phyloP scores from a whole-genome alignment of 2,329 filamentous ascomycete genomes.

The Malbranchea zuffiana region DNA sequence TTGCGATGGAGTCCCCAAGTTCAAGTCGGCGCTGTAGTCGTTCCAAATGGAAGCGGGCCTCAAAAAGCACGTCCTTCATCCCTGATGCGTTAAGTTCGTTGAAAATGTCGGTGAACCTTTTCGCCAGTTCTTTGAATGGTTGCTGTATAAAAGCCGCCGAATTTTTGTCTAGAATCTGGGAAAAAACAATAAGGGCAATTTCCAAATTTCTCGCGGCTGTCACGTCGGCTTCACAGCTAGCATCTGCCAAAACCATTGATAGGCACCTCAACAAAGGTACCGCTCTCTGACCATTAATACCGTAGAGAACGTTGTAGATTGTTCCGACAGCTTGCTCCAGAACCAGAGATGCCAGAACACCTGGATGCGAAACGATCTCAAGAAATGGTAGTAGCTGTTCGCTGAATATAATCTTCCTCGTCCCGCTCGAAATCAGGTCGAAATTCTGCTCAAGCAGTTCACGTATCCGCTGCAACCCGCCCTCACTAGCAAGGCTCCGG shows the following conservation, averaged over 20 bases:
- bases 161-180: slow-evolving; percentile 28
- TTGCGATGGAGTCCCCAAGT: slow-evolving; percentile 1
- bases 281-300: slow-evolving; percentile 29
- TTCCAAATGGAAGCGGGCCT: neutral
- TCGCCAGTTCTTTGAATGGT: slow-evolving; percentile 15
- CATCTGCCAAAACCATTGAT: slow-evolving; percentile 15
- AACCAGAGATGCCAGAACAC: slow-evolving; percentile 33
- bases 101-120: slow-evolving; percentile 15
- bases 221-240: slow-evolving; percentile 1
- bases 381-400: slow-evolving; percentile 33
- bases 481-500: slow-evolving; percentile 21
- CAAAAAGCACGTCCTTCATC: neutral
- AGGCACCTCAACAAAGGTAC: slow-evolving; percentile 26
- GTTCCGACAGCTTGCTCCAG: slow-evolving; percentile 34
- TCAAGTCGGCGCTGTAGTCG: slow-evolving; percentile 6
- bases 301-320: slow-evolving; percentile 38
- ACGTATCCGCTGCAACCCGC: slow-evolving; percentile 22
- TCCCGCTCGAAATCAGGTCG: slow-evolving; percentile 11
- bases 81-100: too few relatives aligned
- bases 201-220: slow-evolving; percentile 13
- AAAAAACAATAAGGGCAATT: slow-evolving; percentile 19
- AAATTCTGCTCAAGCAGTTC: slow-evolving; percentile 20
- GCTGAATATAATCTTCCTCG: slow-evolving; percentile 15
- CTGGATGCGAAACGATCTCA: slow-evolving; percentile 30
- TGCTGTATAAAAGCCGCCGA: slow-evolving; percentile 27